Evolutionary conservation across 1,284 basidiomycete species (phyloP), one percentile per base, ranked within the genome.

Genomic region (Ceratobasidium theobromae): DNA sequence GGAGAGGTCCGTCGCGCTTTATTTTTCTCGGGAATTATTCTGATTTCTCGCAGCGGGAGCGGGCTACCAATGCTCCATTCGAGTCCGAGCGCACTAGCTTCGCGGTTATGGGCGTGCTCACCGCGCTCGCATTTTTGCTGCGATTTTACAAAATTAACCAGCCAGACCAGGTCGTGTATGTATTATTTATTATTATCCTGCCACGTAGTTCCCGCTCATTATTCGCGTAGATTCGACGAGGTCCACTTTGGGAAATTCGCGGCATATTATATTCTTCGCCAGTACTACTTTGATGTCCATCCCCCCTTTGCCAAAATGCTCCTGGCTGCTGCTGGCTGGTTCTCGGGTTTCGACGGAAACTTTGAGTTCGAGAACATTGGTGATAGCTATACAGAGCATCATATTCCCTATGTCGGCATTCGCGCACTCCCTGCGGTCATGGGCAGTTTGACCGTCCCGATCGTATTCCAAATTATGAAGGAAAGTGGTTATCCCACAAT

Each of bases 261-360:
- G 18, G 86, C 90, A 4, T 91, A 93, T 76, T 98, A 98, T 77
- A 86, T 98, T 72, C 81, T 81, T 62, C 83, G 94, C 70, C 86
- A 97, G 78, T 99, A 97, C 80, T 98, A 98, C 79, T 99, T 99
- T 80, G 97, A 99, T 76, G 97, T 99, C 3, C 97, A 99, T 74
- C 96, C 96, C 41, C 96, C 96, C 14, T 86, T 98, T 60, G 94
- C 95, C 49, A 98, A 98, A 76, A 83, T 98, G 70, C 81, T 98
- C 32, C 91, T 95, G 73, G 97, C 89, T 51, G 83, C 96, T 40
- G 90, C 91, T 27, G 97, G 94, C 69, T 98, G 93, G 91, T 88
- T 97, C 68, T 92, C 96, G 46, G 97, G 97, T 8, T 99, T 96
- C 75, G 91, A 98, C 72, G 97, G 96, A 30, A 79, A 87, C 62